phyloP scores from a whole-genome alignment of 192 early-diverging fungal genomes.

The Entomortierella lignicola region DNA sequence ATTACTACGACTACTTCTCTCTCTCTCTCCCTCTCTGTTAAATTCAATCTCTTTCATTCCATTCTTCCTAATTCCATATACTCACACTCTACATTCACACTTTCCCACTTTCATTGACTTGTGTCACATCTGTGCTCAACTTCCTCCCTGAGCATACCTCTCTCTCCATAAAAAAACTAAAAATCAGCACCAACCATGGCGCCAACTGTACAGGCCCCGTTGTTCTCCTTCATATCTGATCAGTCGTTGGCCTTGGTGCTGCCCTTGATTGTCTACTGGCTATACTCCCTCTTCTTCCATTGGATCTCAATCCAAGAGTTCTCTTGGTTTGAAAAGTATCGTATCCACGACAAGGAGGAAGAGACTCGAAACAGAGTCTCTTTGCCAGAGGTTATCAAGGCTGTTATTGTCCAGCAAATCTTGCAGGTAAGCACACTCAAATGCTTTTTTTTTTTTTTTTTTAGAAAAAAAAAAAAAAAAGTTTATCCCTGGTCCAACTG shows the following conservation, averaged over 20 bases:
- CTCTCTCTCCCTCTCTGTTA: background rate
- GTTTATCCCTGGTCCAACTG: too few species aligned
- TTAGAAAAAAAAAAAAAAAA: background rate
- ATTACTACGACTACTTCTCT: background rate
- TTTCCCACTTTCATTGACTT: background rate
- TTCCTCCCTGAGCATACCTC: background rate
- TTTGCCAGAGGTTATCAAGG: constrained; percentile 67
- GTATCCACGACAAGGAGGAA: constrained; percentile 69
- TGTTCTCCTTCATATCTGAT: constrained; percentile 61
- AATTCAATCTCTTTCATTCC: background rate
- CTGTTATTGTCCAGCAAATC: constrained; percentile 76
- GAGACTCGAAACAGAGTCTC: constrained; percentile 74
- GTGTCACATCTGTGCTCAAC: background rate
- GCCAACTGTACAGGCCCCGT: constrained; percentile 49
- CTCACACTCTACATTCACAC: background rate
- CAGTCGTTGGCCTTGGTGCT: constrained; percentile 62
- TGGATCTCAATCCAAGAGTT: constrained; percentile 67
- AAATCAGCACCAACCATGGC: constrained; percentile 36
- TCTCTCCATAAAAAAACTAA: background rate
- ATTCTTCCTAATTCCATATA: background rate
- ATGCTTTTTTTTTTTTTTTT: background rate
- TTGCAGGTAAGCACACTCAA: constrained; percentile 63
- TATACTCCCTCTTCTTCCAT: constrained; percentile 75
- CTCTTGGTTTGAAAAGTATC: constrained; percentile 75
- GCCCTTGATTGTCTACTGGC: constrained; percentile 76